phyloP scores from a whole-genome alignment of 352 stramenopile genomes.

The Saprolegnia diclina region DNA sequence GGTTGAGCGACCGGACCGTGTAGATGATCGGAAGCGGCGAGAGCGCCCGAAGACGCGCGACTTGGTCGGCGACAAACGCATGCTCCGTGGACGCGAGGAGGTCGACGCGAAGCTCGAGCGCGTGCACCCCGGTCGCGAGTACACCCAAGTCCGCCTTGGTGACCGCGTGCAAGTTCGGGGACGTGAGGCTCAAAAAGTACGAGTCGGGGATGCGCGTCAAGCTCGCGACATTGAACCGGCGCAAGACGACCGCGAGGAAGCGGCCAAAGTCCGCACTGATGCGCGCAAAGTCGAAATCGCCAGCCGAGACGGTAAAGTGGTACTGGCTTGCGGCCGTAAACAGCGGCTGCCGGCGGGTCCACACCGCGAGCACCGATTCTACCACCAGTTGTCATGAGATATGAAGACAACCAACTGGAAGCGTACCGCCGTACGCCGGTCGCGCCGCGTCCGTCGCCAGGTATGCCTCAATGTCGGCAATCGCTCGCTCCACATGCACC shows the following conservation, averaged over 20 bases:
- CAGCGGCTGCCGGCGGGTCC: conserved; percentile 24
- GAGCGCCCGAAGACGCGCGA: conserved; percentile 74
- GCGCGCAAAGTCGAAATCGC: conserved; percentile 50
- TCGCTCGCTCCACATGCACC: conserved; percentile 57
- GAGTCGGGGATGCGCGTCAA: conserved; percentile 47
- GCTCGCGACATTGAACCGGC: background rate
- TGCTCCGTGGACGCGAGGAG: conserved; percentile 58
- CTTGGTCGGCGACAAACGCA: conserved; percentile 61
- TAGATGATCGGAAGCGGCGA: conserved; percentile 94
- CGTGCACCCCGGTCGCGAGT: conserved; percentile 80
- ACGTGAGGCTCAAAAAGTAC: conserved; percentile 79
- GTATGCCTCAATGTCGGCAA: conserved; percentile 65
- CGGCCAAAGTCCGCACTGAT: conserved; percentile 67
- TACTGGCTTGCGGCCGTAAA: conserved; percentile 14
- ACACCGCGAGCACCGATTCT: conserved; percentile 24
- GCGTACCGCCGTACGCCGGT: conserved; percentile 52
- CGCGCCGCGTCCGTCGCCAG: conserved; percentile 40
- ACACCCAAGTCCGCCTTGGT: conserved; percentile 43
- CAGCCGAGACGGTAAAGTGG: conserved; percentile 18
- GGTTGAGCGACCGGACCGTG: conserved; percentile 91
- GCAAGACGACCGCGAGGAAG: conserved; percentile 50
- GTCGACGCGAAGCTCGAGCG: conserved; percentile 95
- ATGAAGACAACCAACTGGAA: background rate
- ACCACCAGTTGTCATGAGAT: background rate
- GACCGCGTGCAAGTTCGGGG: conserved; percentile 24